phyloP scores from a whole-genome alignment of 257 asterid species.

The Jaltomata sinuosa region DNA sequence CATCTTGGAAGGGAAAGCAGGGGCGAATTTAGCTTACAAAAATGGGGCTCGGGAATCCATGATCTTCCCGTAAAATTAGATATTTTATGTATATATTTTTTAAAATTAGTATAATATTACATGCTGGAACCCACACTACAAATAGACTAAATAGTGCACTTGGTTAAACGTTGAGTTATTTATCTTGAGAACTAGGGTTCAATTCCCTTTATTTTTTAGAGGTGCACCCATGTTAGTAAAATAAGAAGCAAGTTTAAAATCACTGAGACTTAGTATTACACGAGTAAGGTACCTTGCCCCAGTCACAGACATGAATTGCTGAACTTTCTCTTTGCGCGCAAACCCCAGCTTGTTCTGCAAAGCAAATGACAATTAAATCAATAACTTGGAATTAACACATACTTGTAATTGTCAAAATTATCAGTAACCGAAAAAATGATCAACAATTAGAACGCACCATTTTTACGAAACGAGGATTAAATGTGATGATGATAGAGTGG shows the following conservation, averaged over 20 bases:
- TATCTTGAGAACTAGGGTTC: too few species aligned
- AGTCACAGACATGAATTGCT: slow-evolving; percentile 83
- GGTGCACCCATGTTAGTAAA: neutral
- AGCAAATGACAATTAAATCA: neutral
- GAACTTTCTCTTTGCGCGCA: slow-evolving; percentile 88
- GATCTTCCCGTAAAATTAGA: too few species aligned
- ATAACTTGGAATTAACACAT: neutral
- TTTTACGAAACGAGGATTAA: neutral
- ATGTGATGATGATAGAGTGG: neutral
- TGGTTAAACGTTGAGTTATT: too few species aligned
- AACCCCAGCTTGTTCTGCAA: slow-evolving; percentile 80
- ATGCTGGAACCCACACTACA: too few species aligned
- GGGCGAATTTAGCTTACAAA: too few species aligned
- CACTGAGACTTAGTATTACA: neutral
- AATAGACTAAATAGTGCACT: too few species aligned
- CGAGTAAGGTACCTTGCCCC: slow-evolving; percentile 56
- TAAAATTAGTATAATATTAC: too few species aligned
- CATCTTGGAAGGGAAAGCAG: too few species aligned
- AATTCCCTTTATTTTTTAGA: too few species aligned
- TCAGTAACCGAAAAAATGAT: neutral
- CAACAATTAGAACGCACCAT: neutral
- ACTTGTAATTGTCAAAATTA: neutral
- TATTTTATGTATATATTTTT: too few species aligned
- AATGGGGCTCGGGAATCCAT: too few species aligned
- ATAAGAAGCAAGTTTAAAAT: neutral